These are phyloP conservation scores for Malassezia japonica DNA, from an alignment of 1,284 basidiomycete species.

Conservation along the genomic window DNA sequence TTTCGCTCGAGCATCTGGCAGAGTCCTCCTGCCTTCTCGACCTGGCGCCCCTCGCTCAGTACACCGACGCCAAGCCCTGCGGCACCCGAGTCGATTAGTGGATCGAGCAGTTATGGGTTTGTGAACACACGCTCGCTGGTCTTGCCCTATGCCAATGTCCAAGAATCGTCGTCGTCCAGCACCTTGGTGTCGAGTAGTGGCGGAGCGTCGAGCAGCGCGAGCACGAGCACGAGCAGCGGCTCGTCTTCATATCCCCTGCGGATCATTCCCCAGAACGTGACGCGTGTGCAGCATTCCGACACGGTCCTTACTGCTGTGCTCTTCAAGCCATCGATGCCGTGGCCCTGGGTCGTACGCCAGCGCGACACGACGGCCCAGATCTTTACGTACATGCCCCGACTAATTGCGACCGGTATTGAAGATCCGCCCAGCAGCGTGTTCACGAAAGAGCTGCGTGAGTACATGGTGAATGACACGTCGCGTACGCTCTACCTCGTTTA, in stretches of 20 bases:
- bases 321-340: constrained; percentile 33
- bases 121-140: constrained; percentile 7
- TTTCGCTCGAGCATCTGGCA: too few species aligned
- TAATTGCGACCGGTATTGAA: constrained; percentile 23
- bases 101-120: constrained; percentile 3
- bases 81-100: too few species aligned
- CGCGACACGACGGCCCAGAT: constrained; percentile 42
- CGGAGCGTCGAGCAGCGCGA: background rate
- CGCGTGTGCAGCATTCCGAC: background rate
- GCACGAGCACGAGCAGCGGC: background rate
- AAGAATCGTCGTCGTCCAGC: background rate
- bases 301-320: constrained; percentile 21
- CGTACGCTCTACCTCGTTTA: constrained; percentile 40
- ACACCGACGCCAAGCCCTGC: too few species aligned
- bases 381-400: constrained; percentile 42
- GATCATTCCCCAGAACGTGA: background rate
- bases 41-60: too few species aligned
- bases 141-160: background rate
- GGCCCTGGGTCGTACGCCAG: constrained; percentile 36
- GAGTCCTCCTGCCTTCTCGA: too few species aligned
- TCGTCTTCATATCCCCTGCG: background rate
- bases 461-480: background rate
- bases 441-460: background rate
- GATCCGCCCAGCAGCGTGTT: background rate
- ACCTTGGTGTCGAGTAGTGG: background rate